Evolutionary conservation across 176 grass and related monocot species (phyloP).

Genomic region (Zizania latifolia): DNA sequence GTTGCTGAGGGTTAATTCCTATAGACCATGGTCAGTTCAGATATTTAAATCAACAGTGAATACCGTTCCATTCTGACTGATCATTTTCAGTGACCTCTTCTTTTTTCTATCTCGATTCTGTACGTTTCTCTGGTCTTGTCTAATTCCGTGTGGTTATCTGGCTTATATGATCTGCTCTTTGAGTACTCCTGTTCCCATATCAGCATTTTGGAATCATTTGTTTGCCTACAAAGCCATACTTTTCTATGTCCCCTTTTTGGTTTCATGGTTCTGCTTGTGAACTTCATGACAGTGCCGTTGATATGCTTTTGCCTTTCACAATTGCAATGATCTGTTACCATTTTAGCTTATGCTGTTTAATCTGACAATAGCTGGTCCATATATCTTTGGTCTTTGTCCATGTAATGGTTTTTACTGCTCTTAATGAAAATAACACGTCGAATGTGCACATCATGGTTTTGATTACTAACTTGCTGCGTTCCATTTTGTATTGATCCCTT

Average conservation of each 20-base stretch:
- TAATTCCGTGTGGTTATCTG: slow-evolving; percentile 27
- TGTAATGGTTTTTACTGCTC: background rate
- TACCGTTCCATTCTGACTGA: slow-evolving; percentile 27
- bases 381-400: background rate
- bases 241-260: slow-evolving; percentile 38
- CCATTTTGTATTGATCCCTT: slow-evolving; percentile 16
- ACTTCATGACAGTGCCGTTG: background rate
- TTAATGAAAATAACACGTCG: slow-evolving; percentile 20
- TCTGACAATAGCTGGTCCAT: background rate
- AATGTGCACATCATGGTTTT: slow-evolving; percentile 10
- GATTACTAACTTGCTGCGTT: background rate
- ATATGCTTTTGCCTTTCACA: background rate
- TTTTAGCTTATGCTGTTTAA: background rate
- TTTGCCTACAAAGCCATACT: slow-evolving; percentile 14
- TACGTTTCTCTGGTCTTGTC: slow-evolving; percentile 46
- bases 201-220: slow-evolving; percentile 23
- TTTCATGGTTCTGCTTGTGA: slow-evolving; percentile 35
- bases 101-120: slow-evolving; percentile 15
- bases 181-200: slow-evolving; percentile 22
- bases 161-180: slow-evolving; percentile 19
- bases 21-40: background rate
- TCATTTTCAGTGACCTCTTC: slow-evolving; percentile 32
- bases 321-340: background rate
- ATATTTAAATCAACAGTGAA: slow-evolving; percentile 20
- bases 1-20: background rate